Percentiles rank a stretch among this genome's conserved stretches.
These are phyloP conservation scores for Ganoderma lingzhi DNA, from an alignment of 1,284 basidiomycete genomes.

Conservation along the genomic window DNA sequence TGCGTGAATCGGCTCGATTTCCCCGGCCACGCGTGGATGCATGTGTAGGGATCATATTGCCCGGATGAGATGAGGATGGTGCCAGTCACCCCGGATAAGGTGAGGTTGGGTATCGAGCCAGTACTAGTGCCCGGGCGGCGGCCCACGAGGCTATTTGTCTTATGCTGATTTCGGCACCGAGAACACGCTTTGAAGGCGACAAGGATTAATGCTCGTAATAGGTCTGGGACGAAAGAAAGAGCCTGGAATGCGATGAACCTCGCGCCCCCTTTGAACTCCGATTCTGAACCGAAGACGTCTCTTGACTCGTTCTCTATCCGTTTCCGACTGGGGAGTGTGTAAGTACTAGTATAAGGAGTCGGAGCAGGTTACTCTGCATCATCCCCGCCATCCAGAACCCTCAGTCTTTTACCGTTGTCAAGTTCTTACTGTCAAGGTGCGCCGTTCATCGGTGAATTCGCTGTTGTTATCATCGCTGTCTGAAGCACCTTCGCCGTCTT, in stretches of 20 bases:
- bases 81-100: no score
- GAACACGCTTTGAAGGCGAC: not conserved
- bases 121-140: no score
- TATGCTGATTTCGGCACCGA: not conserved
- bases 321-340: not conserved
- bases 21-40: not conserved
- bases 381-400: not conserved
- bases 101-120: not conserved
- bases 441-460: not conserved
- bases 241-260: not conserved
- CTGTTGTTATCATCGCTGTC: not conserved
- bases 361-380: not conserved
- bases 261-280: not conserved
- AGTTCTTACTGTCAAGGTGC: not conserved
- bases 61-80: no score
- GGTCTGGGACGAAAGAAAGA: no score
- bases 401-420: not conserved
- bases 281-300: not conserved
- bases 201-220: no score
- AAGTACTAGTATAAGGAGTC: no score
- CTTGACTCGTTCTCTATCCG: not conserved
- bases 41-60: no score
- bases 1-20: not conserved
- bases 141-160: not conserved
- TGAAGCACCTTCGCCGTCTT: not conserved